phyloP scores from a whole-genome alignment of 139 green algal genomes.

The Chlorella sp. region DNA sequence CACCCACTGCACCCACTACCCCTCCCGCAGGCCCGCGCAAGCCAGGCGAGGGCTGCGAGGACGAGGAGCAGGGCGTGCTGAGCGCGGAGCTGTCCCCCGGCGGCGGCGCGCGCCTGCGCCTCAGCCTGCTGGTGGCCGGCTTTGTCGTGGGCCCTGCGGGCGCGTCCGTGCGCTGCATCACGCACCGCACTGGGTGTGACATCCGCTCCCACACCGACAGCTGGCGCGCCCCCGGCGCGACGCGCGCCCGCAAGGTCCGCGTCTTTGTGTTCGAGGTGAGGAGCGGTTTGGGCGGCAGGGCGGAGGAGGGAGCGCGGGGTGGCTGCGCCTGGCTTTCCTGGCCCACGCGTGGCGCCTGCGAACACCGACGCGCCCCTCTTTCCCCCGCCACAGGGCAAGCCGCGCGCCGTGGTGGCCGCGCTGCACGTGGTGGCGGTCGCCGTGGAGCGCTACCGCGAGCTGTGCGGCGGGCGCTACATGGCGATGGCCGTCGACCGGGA shows the following conservation, averaged over 20 bases:
- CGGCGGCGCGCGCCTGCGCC: conserved; percentile 63
- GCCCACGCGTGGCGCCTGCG: too few relatives aligned
- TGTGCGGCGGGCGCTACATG: conserved; percentile 57
- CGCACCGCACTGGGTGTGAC: conserved; percentile 63
- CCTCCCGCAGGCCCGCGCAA: conserved; percentile 62
- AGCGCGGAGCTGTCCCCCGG: conserved; percentile 45
- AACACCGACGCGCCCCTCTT: too few relatives aligned
- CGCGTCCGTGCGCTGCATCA: conserved; percentile 78
- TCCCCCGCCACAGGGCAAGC: conserved; percentile 48
- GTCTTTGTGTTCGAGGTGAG: conserved; percentile 65
- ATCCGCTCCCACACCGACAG: conserved; percentile 83
- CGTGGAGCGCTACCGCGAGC: conserved; percentile 88
- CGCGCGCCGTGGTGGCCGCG: conserved; percentile 37
- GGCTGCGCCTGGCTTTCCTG: too few relatives aligned
- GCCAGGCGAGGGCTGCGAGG: conserved; percentile 77
- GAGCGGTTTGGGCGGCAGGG: too few relatives aligned
- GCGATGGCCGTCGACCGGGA: conserved; percentile 10
- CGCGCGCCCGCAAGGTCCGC: conserved; percentile 39
- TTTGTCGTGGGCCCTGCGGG: conserved; percentile 74
- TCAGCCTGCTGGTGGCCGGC: conserved; percentile 90
- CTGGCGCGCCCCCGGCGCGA: not conserved
- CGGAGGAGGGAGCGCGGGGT: too few relatives aligned
- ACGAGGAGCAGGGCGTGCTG: conserved; percentile 84
- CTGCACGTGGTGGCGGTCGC: conserved; percentile 72
- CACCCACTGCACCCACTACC: not conserved